Evolutionary conservation across 2,329 filamentous ascomycete species (phyloP), one percentile per base, ranked within the genome.

Genomic region (Lasiodiplodia sp.): DNA sequence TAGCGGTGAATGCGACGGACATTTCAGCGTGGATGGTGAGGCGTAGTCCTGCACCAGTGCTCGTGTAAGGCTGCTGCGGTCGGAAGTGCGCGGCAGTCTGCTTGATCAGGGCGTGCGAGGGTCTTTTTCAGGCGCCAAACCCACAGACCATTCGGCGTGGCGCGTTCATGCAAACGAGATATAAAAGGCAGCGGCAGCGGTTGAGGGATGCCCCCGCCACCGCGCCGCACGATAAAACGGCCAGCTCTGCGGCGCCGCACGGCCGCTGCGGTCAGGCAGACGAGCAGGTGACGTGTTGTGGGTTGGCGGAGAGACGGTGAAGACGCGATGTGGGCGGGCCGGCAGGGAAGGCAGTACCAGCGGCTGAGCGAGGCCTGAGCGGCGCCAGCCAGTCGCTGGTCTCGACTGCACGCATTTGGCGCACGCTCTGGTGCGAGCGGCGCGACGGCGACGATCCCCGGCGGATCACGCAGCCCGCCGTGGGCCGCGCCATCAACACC

Each of bases 231-330:
- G 44, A 47, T 21, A 37, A 16, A n/a, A 6, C n/a, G 38, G 44
- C 47, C 14, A 10, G 21, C 18, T 25, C 52, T 31, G 38, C 60
- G 25, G 40, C 25, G 16, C 44, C 58, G 58, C 44, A 64, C 60
- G n/a, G 60, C 38, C n/a, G 7, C 18, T 6, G 4, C 14, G 25
- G 40, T 21, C 34, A 21, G 25, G 58, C 58, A 60, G 56, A 8
- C 37, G 57, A n/a, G 60, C 60, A 52, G 44, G 60, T 64, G 60
- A 64, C 60, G 60, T 64, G 60, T 38, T 38, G 60, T 52, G 60
- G 60, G 60, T 64, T 64, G 60, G 44, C 60, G 47, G 60, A 64
- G 60, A 38, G 60, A 64, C 60, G 60, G 60, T 64, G 60, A 52
- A n/a, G 16, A n/a, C 31, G 31, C 31, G 31, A 34, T 34, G 31